Evolutionary conservation across 257 asterid genomes (phyloP).

Genomic region (Rubia yunnanensis): DNA sequence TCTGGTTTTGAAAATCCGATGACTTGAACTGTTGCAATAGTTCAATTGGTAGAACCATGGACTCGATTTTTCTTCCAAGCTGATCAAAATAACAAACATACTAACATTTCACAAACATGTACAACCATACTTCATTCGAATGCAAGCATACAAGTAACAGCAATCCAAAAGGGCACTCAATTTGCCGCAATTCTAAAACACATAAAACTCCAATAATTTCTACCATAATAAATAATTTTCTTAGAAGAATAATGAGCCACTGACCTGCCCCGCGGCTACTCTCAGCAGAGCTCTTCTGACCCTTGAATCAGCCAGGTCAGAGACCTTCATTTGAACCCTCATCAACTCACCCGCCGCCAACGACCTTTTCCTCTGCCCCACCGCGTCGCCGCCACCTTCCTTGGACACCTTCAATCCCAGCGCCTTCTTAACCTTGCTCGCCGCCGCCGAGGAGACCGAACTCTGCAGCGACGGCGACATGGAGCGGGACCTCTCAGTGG

Average conservation of each 20-base stretch:
- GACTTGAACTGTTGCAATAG: constrained; percentile 54
- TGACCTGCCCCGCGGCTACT: constrained; percentile 83
- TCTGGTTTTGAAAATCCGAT: constrained; percentile 55
- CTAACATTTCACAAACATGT: background rate
- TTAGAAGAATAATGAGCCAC: background rate
- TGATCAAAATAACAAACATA: constrained; percentile 24
- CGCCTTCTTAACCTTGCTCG: constrained; percentile 70
- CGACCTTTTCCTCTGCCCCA: constrained; percentile 23
- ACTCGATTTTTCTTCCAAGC: constrained; percentile 77
- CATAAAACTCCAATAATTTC: background rate
- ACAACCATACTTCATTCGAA: background rate
- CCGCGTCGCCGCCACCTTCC: constrained; percentile 15
- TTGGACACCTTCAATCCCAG: constrained; percentile 47
- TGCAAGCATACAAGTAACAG: background rate
- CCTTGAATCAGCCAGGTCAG: constrained; percentile 78
- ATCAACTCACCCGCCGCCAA: constrained; percentile 55
- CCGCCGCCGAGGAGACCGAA: constrained; percentile 31
- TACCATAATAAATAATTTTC: background rate
- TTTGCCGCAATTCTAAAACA: background rate
- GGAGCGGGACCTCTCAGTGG: constrained; percentile 26
- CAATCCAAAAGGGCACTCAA: background rate
- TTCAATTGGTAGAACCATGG: constrained; percentile 80
- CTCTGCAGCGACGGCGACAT: constrained; percentile 31
- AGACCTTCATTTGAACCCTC: constrained; percentile 78
- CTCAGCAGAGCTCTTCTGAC: constrained; percentile 69